A percentile compares a stretch with the other conserved stretches of the same genome.
Evolutionary conservation across 345 rosid genomes (phyloP).

Genomic region (Gossypium turneri): DNA sequence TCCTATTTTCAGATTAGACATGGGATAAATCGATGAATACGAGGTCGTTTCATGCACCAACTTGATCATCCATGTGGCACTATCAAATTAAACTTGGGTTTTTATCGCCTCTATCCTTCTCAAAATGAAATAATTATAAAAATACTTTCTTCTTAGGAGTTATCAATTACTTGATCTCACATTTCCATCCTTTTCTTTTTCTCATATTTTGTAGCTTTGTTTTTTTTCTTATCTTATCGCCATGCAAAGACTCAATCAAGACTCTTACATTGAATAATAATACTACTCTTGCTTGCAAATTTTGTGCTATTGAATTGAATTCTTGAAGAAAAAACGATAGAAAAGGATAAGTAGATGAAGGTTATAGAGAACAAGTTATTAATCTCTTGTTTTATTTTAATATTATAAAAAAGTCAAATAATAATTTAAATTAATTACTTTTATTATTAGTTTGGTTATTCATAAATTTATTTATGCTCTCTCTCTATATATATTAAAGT

Average conservation of each 20-base stretch:
- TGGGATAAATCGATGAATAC: not conserved
- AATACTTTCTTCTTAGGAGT: not conserved
- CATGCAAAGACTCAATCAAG: not conserved
- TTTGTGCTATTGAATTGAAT: not conserved
- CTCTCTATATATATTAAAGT: too few relatives aligned
- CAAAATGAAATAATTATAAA: not conserved
- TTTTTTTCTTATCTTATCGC: not conserved
- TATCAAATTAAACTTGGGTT: constrained; percentile 6
- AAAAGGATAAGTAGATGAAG: too few relatives aligned
- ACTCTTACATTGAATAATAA: not conserved
- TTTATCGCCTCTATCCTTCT: not conserved
- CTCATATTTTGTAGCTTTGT: not conserved
- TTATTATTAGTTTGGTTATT: too few relatives aligned
- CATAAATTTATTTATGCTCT: too few relatives aligned
- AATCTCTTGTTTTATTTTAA: too few relatives aligned
- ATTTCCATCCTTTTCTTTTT: not conserved
- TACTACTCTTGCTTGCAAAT: not conserved
- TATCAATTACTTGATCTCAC: not conserved
- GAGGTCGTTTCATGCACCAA: not conserved
- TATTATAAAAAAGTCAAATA: too few relatives aligned
- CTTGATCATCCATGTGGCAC: not conserved
- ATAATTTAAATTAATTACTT: too few relatives aligned
- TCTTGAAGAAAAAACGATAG: too few relatives aligned
- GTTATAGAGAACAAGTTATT: too few relatives aligned
- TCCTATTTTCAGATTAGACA: constrained; percentile 16